These are phyloP conservation scores for Lathyrus oleraceus DNA, from an alignment of 306 rosid species.

Conservation along the genomic window DNA sequence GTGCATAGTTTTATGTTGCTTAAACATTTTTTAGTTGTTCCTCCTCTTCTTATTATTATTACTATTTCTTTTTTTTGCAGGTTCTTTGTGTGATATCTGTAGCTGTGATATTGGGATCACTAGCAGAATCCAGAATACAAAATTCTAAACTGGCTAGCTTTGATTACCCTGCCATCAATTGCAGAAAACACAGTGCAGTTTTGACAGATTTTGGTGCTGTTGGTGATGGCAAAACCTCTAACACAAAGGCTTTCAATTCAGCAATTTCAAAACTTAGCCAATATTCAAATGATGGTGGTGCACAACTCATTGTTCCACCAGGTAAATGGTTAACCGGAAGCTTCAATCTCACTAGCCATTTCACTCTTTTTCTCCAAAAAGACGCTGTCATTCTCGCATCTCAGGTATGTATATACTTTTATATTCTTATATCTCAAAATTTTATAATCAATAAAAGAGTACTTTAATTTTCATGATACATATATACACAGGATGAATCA, in stretches of 20 bases:
- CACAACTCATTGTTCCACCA: not conserved
- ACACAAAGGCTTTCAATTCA: not conserved
- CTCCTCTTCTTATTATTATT: too few relatives aligned
- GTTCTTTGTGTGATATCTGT: not conserved
- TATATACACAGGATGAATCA: not conserved
- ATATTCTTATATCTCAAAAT: too few relatives aligned
- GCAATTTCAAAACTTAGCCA: not conserved
- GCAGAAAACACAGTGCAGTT: not conserved
- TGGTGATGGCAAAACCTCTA: not conserved
- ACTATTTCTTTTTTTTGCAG: too few relatives aligned
- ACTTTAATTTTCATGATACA: too few relatives aligned
- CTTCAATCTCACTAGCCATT: not conserved
- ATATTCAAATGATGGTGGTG: not conserved
- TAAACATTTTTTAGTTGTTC: too few relatives aligned
- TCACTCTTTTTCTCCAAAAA: not conserved
- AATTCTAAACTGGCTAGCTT: not conserved
- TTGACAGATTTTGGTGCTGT: not conserved
- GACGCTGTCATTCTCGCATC: not conserved
- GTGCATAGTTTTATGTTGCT: too few relatives aligned
- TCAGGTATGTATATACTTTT: not conserved
- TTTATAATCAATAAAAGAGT: too few relatives aligned
- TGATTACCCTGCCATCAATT: not conserved
- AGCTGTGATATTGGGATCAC: not conserved
- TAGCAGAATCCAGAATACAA: not conserved
- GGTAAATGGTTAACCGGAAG: not conserved